Base-by-base conservation (phyloP, 352 stramenopile species). In the Phytophthora sansomeana region DNA sequence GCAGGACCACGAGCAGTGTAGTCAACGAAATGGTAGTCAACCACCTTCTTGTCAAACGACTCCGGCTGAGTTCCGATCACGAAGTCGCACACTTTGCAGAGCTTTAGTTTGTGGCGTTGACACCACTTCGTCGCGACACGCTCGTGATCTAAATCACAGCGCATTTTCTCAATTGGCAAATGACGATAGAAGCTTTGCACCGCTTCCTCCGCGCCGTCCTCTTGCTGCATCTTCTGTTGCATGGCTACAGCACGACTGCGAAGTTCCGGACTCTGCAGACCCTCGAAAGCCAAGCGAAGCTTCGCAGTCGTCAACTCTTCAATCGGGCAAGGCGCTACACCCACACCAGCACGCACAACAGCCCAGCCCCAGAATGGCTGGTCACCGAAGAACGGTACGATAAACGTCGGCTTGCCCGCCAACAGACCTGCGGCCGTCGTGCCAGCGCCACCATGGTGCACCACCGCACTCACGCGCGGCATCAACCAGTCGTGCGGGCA, bases 371-470 rank as follows among this genome's bases (percentile, higher is more conserved):
- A 98, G 67, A 98, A 98, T 14, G 80, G 87, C 69, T 98, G 95
- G 68, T 98, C 95, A 8, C 90, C 92, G 68, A 98, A 98, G 57
- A 98, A 98, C 7, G 95, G 95, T 58, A 94, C 93, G 21, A 98
- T 89, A 59, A 98, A 92, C 5, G 91, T 98, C 8, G 95, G 93
- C 44, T 98, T 93, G 2, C 91, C 92, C 24, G 87, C 87, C 17
- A 95, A 33, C 10, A 98, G 65, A 30, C 92, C 95, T 1, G 92
- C 90, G 11, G 92, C 92, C 11, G 91, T 97, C 32, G 95, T 98
- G 21, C 93, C 93, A 50, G 94, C 93, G 21, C 83, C 83, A 13
- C 83, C 77, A 57, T 90, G 81, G 30, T 86, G 77, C 38, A 97
- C 87, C 6, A 98, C 91, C 24, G 88, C 93, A 58, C 75, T 86